Base-by-base conservation (phyloP, 257 asterid species). In the Primulina eburnea region DNA sequence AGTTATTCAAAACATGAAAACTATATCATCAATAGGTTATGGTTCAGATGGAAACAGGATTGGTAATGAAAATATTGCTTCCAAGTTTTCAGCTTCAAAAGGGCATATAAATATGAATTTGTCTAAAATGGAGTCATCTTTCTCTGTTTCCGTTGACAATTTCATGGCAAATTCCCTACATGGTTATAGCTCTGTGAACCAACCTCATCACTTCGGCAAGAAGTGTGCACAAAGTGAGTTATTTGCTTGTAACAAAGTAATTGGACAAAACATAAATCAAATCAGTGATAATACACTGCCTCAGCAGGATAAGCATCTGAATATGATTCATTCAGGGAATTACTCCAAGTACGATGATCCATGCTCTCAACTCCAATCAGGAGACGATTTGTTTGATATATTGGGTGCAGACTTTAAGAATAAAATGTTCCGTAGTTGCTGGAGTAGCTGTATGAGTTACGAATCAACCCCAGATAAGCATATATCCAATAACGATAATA, bases 351-450 rank as follows among this genome's bases (percentile, higher is more conserved):
- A 67, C 57, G 77, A 67, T 38, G 85, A 79, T 74, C 76, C 71
- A 35, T 72, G 59, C 76, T 33, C 61, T 16, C 81, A 75, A 61
- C 67, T 74, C 72, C 76, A 62, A 43, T 64, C 83, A 2, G 92
- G 90, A 43, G 86, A 88, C 65, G 95, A 86, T 76, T 76, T 88
- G 76, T 83, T 81, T 70, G 95, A 88, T 73, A 68, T 82, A 66
- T 70, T 86, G 58, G 95, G 92, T 38, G 81, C 80, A 71, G 89
- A 86, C 69, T 84, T 82, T 43, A 82, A 78, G 68, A 74, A 68
- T 75, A 82, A 71, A 65, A 57, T 82, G 20, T 72, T 82, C 8
- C 73, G 71, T 58, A 67, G 74, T 35, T 69, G 73, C 72, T 82
- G 84, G 82, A 79, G 71, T 62, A 68, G 65, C 75, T 60, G 60